phyloP scores from a whole-genome alignment of 176 grass and related monocot genomes.

The Microstegium vimineum region DNA sequence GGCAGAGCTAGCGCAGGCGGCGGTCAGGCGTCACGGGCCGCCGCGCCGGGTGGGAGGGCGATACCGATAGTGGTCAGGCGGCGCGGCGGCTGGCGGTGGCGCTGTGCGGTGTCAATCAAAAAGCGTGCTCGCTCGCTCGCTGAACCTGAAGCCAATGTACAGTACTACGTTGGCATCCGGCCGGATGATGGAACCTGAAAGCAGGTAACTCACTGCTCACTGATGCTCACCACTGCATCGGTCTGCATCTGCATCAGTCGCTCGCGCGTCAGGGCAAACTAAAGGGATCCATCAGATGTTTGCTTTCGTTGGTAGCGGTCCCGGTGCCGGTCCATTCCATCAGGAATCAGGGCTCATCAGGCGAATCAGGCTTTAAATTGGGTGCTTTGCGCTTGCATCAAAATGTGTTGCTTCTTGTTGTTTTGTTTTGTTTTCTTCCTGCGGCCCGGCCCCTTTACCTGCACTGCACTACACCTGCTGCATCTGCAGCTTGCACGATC shows the following conservation, averaged over 20 bases:
- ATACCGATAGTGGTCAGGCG: too few species aligned
- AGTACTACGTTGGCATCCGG: too few species aligned
- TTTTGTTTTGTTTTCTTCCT: not conserved
- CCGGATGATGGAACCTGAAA: not conserved
- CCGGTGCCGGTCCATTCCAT: not conserved
- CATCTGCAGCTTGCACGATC: too few species aligned
- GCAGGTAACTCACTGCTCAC: not conserved
- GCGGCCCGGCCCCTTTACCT: too few species aligned
- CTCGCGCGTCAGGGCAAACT: not conserved
- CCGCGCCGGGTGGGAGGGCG: too few species aligned
- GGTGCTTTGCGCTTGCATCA: constrained; percentile 38
- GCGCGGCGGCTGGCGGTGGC: too few species aligned
- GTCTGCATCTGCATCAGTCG: too few species aligned
- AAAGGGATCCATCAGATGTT: constrained; percentile 19
- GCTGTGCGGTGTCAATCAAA: not conserved
- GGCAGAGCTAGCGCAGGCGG: too few species aligned
- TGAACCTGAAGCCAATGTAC: too few species aligned
- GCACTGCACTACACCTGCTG: not conserved
- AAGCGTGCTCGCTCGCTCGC: not conserved
- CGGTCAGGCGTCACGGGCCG: too few species aligned
- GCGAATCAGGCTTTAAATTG: constrained; percentile 11
- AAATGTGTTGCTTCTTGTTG: constrained; percentile 31
- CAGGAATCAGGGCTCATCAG: not conserved
- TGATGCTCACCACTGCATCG: not conserved
- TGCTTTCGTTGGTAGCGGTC: constrained; percentile 37